Conservation (phyloP, 148 eudicot genomes). For the Rhododendron vialii region DNA sequence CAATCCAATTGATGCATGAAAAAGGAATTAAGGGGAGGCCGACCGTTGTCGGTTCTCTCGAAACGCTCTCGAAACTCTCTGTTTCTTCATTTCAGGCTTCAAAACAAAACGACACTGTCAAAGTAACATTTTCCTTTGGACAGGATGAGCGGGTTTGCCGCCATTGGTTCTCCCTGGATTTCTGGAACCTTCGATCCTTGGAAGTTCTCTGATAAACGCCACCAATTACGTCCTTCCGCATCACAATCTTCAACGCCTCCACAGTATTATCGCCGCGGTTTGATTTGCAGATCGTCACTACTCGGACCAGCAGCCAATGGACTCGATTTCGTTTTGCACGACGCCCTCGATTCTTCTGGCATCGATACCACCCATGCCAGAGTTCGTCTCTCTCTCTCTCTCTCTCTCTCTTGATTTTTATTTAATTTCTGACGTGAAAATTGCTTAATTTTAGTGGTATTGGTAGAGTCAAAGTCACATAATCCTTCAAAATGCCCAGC, state of each 20-base stretch:
- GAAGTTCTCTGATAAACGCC: not conserved
- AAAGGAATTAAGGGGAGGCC: too few species aligned
- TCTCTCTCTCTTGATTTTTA: not conserved
- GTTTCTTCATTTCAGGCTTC: not conserved
- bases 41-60: not conserved
- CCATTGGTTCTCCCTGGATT: slow-evolving; percentile 25
- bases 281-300: slow-evolving; percentile 30
- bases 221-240: not conserved
- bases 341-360: slow-evolving; percentile 64
- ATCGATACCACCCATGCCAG: slow-evolving; percentile 51
- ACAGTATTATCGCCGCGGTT: not conserved
- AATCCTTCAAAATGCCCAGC: not conserved
- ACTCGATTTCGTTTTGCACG: slow-evolving; percentile 54
- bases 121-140: not conserved
- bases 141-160: slow-evolving; percentile 10
- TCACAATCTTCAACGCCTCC: slow-evolving; percentile 11
- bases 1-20: too few species aligned
- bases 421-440: not conserved
- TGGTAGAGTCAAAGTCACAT: not conserved
- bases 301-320: slow-evolving; percentile 22
- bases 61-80: not conserved
- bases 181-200: slow-evolving; percentile 14
- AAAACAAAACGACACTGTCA: not conserved
- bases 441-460: not conserved
- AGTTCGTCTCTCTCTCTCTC: slow-evolving; percentile 18